Base-by-base conservation (phyloP, 2,329 filamentous ascomycete species). In the Epichloe gansuensis region DNA sequence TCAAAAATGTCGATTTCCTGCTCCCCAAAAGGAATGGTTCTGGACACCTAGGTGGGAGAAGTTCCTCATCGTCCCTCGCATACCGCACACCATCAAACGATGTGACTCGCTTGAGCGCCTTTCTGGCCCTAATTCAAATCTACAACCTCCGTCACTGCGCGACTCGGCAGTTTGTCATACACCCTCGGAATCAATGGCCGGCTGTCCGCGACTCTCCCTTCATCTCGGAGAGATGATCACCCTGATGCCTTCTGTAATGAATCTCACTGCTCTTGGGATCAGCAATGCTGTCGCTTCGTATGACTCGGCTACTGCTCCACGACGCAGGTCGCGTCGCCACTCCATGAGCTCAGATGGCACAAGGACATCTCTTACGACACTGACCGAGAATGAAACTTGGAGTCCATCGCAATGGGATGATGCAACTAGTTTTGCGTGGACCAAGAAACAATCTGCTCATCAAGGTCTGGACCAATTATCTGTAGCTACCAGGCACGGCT, bases 31-130 rank as follows among this genome's bases (percentile, higher is more conserved):
- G 45, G 51, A 51, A 6, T 66, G 64, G 62, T 61, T 58, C 31
- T 72, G 69, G 68, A 65, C 67, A 1, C 60, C 59, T 2, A 53
- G 54, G 3, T 64, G 61, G 58, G 68, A 69, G 39, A 63, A 64
- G 36, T 70, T 71, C 44, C 51, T 70, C 5, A 59, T 71, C n/a
- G 51, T 70, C 6, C 67, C 69, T 1, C 54, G 51, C 46, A 57
- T 68, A 12, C 68, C 68, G 3, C 23, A 56, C 3, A 52, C 12
- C 13, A 62, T 67, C 49, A 57, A 56, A 35, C 57, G 60, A 17
- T 53, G 57, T 35, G n/a, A 53, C 17, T 43, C 15, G 6, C 39
- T 50, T 8, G 17, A 25, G 25, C 6, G 27, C 5, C 15, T 25
- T 13, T 5, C 6, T 13, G 17, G 36, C 5, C 13, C 3, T 3